Evolutionary conservation across 352 stramenopile species (phyloP).

Genomic region (Phytophthora sojae): DNA sequence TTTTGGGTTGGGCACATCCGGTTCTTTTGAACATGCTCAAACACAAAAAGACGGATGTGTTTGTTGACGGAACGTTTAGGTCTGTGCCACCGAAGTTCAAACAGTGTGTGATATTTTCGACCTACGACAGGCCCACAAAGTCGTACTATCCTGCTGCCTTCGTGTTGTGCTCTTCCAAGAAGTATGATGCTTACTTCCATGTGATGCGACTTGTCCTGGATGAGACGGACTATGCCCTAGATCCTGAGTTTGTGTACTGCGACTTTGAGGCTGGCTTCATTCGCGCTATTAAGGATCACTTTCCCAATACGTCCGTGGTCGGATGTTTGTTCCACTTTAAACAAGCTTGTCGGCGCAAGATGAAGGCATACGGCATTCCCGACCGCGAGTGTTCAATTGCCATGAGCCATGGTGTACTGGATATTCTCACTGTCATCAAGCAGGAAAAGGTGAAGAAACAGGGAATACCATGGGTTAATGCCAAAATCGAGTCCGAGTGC

Average conservation of each 20-base stretch:
- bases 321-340: too few species aligned
- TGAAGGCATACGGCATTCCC: too few species aligned
- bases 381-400: neutral
- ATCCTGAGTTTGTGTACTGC: conserved; percentile 14
- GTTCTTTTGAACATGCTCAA: conserved; percentile 14
- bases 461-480: neutral
- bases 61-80: conserved; percentile 15
- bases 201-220: neutral
- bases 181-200: conserved; percentile 4
- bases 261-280: conserved; percentile 15
- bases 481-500: neutral
- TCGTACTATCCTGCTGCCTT: neutral
- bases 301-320: too few species aligned
- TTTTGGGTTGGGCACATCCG: conserved; percentile 10
- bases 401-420: too few species aligned
- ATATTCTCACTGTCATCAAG: conserved; percentile 3
- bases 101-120: conserved; percentile 10
- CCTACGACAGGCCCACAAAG: neutral
- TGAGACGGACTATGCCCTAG: neutral
- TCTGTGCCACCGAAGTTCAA: conserved; percentile 5
- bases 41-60: conserved; percentile 11
- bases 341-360: too few species aligned
- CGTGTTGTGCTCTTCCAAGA: conserved; percentile 3
- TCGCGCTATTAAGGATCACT: neutral
- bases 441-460: conserved; percentile 7